Evolutionary conservation across 2,329 filamentous ascomycete species (phyloP).

Genomic region (Fonsecaea monophora): DNA sequence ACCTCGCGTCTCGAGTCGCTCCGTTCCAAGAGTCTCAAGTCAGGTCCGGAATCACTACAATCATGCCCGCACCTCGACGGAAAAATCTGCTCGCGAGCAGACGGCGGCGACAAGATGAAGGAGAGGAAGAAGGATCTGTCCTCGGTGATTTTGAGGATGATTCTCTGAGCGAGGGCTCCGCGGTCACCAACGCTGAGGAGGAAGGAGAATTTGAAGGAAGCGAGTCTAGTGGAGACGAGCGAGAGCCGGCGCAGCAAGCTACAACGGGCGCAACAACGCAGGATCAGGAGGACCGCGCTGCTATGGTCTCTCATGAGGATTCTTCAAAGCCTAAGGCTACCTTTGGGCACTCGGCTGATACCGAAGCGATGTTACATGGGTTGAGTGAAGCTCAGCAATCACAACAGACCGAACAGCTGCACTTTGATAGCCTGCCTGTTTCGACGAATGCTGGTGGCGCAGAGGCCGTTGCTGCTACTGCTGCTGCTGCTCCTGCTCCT

Average conservation of each 20-base stretch:
- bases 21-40: not conserved
- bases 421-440: slow-evolving; percentile 56
- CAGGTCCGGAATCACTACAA: slow-evolving; percentile 11
- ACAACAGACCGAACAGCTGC: slow-evolving; percentile 53
- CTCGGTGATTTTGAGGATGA: slow-evolving; percentile 64
- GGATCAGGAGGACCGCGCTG: not conserved
- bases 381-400: slow-evolving; percentile 55
- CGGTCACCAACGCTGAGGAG: slow-evolving; percentile 63
- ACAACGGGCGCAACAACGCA: not conserved
- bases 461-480: not conserved
- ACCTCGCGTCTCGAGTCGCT: slow-evolving; percentile 7
- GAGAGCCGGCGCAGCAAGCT: slow-evolving; percentile 42
- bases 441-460: slow-evolving; percentile 14
- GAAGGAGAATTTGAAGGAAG: slow-evolving; percentile 66
- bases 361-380: slow-evolving; percentile 67
- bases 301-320: not conserved
- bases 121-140: slow-evolving; percentile 57
- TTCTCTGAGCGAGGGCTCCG: slow-evolving; percentile 68
- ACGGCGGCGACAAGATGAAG: slow-evolving; percentile 56
- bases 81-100: slow-evolving; percentile 53
- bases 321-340: slow-evolving; percentile 8
- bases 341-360: slow-evolving; percentile 53
- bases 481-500: slow-evolving; percentile 22
- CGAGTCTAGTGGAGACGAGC: slow-evolving; percentile 62
- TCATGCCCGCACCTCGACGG: slow-evolving; percentile 53